Evolutionary conservation across 2,329 filamentous ascomycete genomes (phyloP), one percentile per base, ranked within the genome.

Genomic region (Onygenales sp.): DNA sequence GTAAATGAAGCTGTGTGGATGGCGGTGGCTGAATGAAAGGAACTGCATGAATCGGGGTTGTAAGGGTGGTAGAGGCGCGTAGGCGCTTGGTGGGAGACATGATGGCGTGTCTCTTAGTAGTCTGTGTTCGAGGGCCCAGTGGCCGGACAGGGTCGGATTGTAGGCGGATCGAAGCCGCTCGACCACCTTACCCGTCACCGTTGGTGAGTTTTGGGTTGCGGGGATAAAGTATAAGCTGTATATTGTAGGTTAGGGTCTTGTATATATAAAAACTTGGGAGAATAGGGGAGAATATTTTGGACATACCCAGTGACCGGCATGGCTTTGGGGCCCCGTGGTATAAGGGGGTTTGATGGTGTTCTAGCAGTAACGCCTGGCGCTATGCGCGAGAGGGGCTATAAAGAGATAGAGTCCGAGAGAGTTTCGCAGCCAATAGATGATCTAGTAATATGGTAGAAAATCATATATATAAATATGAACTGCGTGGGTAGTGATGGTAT

Each of bases 211-310:
- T 50, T 71, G 68, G 47, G 67, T 69, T 17, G 69, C 67, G 35
- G 70, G 70, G 42, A 72, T 67, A 58, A 73, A 72, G 59, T 69
- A 73, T 53, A 73, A 64, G n/a, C 71, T 73, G n/a, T 10, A n/a
- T 36, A 32, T 54, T 48, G 58, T 57, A 58, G 54, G 31, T 51
- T 45, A 51, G 41, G 49, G 47, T 42, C 17, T 38, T 14, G 44
- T 36, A 10, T 31, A n/a, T 0, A 11, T 48, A 39, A 27, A 31
- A 27, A 52, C 17, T n/a, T 5, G 33, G 11, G 11, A n/a, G 2
- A 27, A 31, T 2, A 43, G 27, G 17, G 38, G 32, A 13, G 14
- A 39, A 21, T 43, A 27, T 38, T n/a, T 14, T 17, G 21, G 36
- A 33, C 53, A 43, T 68, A 71, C 69, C 69, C 69, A 21, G 59